phyloP scores from a whole-genome alignment of 2,329 filamentous ascomycete species.

The Myriangium duriaei region DNA sequence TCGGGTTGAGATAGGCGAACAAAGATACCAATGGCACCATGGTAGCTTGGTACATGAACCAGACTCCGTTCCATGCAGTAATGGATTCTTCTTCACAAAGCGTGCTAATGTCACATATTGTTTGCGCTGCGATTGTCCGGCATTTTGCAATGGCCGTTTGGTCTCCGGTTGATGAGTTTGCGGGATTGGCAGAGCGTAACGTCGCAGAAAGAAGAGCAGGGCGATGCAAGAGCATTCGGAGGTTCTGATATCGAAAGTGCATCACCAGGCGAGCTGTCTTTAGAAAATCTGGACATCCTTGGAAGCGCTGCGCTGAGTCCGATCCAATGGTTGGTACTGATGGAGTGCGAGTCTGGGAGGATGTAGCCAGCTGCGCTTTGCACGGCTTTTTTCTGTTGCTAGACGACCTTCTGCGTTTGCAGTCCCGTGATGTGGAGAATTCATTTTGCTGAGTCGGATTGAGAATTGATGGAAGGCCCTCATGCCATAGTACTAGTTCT shows the following conservation, averaged over 20 bases:
- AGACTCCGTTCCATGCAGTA: conserved; percentile 68
- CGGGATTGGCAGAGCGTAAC: conserved; percentile 41
- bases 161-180: conserved; percentile 47
- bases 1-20: conserved; percentile 32
- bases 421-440: conserved; percentile 5
- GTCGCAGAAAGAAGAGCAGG: conserved; percentile 55
- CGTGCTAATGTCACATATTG: conserved; percentile 58
- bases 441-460: conserved; percentile 6
- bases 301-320: no score
- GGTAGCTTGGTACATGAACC: conserved; percentile 68
- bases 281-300: conserved; percentile 54
- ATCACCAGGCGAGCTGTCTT: conserved; percentile 60
- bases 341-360: conserved; percentile 2
- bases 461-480: conserved; percentile 46
- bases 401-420: conserved; percentile 11
- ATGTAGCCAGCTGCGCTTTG: background rate
- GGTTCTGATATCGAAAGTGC: conserved; percentile 72
- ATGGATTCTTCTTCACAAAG: conserved; percentile 64
- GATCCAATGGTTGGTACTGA: conserved; percentile 35
- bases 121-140: conserved; percentile 54
- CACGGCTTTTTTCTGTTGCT: conserved; percentile 5
- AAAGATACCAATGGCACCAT: conserved; percentile 68
- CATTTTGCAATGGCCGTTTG: conserved; percentile 56
- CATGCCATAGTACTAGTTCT: conserved; percentile 61
- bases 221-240: conserved; percentile 63